phyloP scores from a whole-genome alignment of 805 yeast genomes.

The Candida ulmi region DNA sequence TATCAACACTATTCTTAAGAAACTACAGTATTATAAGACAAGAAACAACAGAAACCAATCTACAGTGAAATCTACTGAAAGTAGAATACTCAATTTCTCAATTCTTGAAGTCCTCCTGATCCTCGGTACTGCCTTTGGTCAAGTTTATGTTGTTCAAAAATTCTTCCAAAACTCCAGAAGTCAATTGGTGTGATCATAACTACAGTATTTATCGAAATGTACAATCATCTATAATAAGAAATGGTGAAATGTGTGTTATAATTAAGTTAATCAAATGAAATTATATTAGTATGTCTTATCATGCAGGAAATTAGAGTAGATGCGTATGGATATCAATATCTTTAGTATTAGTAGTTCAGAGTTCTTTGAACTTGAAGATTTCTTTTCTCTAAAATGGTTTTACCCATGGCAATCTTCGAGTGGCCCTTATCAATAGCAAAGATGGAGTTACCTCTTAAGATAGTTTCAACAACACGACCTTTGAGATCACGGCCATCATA shows the following conservation, averaged over 20 bases:
- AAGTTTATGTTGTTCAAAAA: conserved; percentile 61
- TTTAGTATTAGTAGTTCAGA: too few relatives aligned
- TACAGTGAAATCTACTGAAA: conserved; percentile 78
- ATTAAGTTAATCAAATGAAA: too few relatives aligned
- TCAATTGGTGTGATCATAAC: conserved; percentile 32
- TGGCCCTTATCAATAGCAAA: conserved; percentile 52
- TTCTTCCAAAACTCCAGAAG: conserved; percentile 69
- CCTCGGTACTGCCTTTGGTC: conserved; percentile 70
- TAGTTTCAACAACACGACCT: conserved; percentile 77
- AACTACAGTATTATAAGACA: conserved; percentile 78
- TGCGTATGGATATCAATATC: too few relatives aligned
- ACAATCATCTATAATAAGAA: too few relatives aligned
- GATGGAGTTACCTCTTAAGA: conserved; percentile 69
- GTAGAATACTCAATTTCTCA: conserved; percentile 74
- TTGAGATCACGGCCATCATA: conserved; percentile 63
- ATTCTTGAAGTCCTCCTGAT: conserved; percentile 65
- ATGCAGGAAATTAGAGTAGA: too few relatives aligned
- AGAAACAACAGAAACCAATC: conserved; percentile 89
- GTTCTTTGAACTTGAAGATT: not conserved
- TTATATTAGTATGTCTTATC: too few relatives aligned
- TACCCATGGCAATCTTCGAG: conserved; percentile 52
- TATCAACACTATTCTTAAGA: conserved; percentile 48
- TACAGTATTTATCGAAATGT: too few relatives aligned
- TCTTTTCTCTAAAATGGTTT: conserved; percentile 57
- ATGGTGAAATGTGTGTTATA: too few relatives aligned